Conservation (phyloP, 2,329 filamentous ascomycete genomes). For the Eutypa lata region DNA sequence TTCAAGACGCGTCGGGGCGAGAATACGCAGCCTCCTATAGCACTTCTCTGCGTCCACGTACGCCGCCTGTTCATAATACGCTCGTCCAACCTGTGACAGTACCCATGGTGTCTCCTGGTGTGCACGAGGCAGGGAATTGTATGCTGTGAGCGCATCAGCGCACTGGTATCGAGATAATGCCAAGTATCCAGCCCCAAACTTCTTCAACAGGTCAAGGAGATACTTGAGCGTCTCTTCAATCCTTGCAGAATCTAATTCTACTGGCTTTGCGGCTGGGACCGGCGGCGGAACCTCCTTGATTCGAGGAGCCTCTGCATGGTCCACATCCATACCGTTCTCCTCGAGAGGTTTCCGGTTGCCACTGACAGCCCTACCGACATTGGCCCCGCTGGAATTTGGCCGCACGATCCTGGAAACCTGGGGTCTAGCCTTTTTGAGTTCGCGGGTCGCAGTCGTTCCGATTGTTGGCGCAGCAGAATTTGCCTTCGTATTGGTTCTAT, state of each 20-base stretch:
- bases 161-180: conserved; percentile 77
- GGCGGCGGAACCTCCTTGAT: conserved; percentile 41
- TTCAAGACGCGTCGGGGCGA: conserved; percentile 79
- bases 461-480: conserved; percentile 56
- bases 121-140: conserved; percentile 64
- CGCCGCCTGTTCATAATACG: conserved; percentile 84
- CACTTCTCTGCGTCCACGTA: conserved; percentile 85
- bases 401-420: conserved; percentile 65
- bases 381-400: conserved; percentile 62
- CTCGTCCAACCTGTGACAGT: conserved; percentile 82
- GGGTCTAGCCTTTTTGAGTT: conserved; percentile 81
- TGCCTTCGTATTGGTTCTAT: conserved; percentile 64
- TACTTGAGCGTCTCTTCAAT: conserved; percentile 73
- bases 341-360: conserved; percentile 78
- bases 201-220: conserved; percentile 77
- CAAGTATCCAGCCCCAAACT: conserved; percentile 77
- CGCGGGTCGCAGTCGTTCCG: conserved; percentile 61
- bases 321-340: conserved; percentile 65
- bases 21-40: conserved; percentile 74
- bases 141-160: conserved; percentile 70
- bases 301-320: conserved; percentile 59
- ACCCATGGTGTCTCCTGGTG: conserved; percentile 95
- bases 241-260: conserved; percentile 55
- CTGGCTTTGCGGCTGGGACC: conserved; percentile 34
- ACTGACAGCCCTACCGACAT: conserved; percentile 82